Conservation (phyloP, 768 basidiomycete genomes). For the Termitomyces sp. region DNA sequence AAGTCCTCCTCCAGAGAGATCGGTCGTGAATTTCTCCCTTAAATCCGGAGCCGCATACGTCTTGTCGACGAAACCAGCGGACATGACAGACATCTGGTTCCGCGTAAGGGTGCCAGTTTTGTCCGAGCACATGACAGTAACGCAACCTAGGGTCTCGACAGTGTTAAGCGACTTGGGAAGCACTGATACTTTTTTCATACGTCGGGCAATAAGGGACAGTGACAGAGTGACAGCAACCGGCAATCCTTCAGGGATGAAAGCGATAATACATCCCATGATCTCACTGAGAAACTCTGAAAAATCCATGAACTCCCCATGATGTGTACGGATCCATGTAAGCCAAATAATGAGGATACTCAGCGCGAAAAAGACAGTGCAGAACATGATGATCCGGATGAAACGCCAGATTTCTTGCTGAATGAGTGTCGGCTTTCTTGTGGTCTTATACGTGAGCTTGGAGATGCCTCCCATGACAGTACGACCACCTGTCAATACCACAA, state of each 20-base stretch:
- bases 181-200: slow-evolving; percentile 10
- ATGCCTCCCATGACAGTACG: slow-evolving; percentile 47
- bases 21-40: slow-evolving; percentile 2
- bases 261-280: slow-evolving; percentile 40
- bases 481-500: slow-evolving; percentile 38
- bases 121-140: slow-evolving; percentile 47
- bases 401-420: slow-evolving; percentile 44
- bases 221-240: slow-evolving; percentile 52
- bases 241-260: slow-evolving; percentile 41
- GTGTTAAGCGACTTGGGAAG: slow-evolving; percentile 47
- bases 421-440: slow-evolving; percentile 39
- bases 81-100: slow-evolving; percentile 53
- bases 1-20: slow-evolving; percentile 1
- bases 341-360: slow-evolving; percentile 36
- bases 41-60: slow-evolving; percentile 22
- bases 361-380: slow-evolving; percentile 31
- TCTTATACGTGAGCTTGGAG: slow-evolving; percentile 44
- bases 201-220: slow-evolving; percentile 20
- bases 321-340: slow-evolving; percentile 36
- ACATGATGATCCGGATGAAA: slow-evolving; percentile 48
- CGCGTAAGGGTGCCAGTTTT: slow-evolving; percentile 61
- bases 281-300: slow-evolving; percentile 48
- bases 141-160: slow-evolving; percentile 61
- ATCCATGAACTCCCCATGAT: slow-evolving; percentile 39
- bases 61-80: slow-evolving; percentile 32